These are phyloP conservation scores for Aspergillus thermomutatus DNA, from an alignment of 2,329 filamentous ascomycete genomes.

Conservation along the genomic window DNA sequence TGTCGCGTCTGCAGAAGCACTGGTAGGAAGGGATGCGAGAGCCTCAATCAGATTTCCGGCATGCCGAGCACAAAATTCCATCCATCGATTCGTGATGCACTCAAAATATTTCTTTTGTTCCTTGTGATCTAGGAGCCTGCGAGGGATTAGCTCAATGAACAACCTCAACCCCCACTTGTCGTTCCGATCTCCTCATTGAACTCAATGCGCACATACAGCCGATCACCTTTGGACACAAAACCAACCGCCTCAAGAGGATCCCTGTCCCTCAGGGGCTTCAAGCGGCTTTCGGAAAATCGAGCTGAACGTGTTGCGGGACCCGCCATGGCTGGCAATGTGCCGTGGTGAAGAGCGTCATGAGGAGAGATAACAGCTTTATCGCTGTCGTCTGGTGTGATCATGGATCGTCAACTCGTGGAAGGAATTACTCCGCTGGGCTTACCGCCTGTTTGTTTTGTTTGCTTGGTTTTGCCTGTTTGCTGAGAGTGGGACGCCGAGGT, in stretches of 20 bases:
- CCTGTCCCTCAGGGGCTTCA: constrained; percentile 74
- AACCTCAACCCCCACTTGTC: neutral
- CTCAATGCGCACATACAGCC: constrained; percentile 53
- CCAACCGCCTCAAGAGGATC: constrained; percentile 81
- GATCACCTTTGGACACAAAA: constrained; percentile 87
- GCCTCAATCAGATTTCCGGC: constrained; percentile 70
- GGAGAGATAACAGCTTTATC: neutral
- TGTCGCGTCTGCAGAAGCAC: constrained; percentile 36
- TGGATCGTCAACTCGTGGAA: neutral
- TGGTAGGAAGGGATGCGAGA: constrained; percentile 61
- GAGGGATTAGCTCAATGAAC: constrained; percentile 19
- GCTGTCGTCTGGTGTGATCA: neutral
- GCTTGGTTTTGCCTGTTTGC: constrained; percentile 21
- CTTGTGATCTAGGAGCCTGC: constrained; percentile 68
- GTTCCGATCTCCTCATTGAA: neutral
- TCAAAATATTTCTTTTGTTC: constrained; percentile 82
- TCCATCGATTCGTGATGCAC: constrained; percentile 82
- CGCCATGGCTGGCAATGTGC: constrained; percentile 15
- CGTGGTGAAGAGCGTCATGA: constrained; percentile 1
- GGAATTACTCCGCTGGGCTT: neutral
- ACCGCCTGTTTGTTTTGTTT: constrained; percentile 28
- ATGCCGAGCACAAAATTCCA: constrained; percentile 79
- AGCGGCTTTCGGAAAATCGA: constrained; percentile 38
- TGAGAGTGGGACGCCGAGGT: neutral
- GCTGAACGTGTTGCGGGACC: constrained; percentile 17